A percentile compares a stretch with the other conserved stretches of the same genome.
These are phyloP conservation scores for Piloderma croceum DNA, from an alignment of 768 basidiomycete species.

Conservation along the genomic window DNA sequence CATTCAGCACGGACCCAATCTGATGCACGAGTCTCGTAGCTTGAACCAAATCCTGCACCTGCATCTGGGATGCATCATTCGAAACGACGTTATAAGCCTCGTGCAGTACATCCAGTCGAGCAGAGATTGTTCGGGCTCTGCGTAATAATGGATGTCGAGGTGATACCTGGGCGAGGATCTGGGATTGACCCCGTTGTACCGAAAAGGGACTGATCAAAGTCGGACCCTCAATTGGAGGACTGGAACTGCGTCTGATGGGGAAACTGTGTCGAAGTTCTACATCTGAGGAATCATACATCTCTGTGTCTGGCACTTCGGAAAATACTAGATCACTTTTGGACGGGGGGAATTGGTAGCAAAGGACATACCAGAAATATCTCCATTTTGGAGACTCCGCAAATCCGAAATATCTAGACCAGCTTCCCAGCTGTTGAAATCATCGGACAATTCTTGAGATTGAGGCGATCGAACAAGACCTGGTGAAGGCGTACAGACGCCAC, in stretches of 20 bases:
- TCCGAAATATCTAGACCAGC: slow-evolving; percentile 14
- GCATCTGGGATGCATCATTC: slow-evolving; percentile 42
- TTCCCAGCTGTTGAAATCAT: slow-evolving; percentile 29
- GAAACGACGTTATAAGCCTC: slow-evolving; percentile 39
- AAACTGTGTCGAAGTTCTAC: too few relatives aligned
- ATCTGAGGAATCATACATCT: too few relatives aligned
- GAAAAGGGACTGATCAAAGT: background rate
- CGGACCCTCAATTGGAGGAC: too few relatives aligned
- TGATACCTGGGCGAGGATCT: slow-evolving; percentile 7
- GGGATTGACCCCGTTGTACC: background rate
- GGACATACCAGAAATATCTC: background rate
- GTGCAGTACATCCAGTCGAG: slow-evolving; percentile 39
- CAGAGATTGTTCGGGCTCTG: slow-evolving; percentile 35
- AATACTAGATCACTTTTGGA: too few relatives aligned
- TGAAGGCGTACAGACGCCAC: too few relatives aligned
- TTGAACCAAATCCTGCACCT: slow-evolving; percentile 43
- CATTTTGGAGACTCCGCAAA: slow-evolving; percentile 6
- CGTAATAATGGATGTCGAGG: slow-evolving; percentile 20
- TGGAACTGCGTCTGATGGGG: too few relatives aligned
- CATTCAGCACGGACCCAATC: slow-evolving; percentile 42
- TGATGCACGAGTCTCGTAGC: slow-evolving; percentile 41
- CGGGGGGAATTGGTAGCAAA: slow-evolving; percentile 1
- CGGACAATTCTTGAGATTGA: slow-evolving; percentile 6
- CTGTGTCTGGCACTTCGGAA: background rate
- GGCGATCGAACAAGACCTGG: slow-evolving; percentile 8